Evolutionary conservation across 164 flowering plant species (phyloP).

Genomic region (Houttuynia cordata): DNA sequence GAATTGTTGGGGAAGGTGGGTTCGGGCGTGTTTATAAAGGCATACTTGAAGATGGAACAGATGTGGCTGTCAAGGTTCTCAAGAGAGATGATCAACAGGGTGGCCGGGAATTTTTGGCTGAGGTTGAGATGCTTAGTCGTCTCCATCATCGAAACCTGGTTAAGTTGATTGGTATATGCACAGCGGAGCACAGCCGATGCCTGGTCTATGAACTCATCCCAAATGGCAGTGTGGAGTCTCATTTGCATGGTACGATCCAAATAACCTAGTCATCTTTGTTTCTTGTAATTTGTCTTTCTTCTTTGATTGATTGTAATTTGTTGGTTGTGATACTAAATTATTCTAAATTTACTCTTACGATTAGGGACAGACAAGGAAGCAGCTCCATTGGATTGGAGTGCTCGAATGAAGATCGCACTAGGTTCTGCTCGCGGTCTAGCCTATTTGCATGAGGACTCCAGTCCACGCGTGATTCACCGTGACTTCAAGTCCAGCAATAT

Average conservation of each 20-base stretch:
- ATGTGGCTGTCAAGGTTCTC: conserved; percentile 77
- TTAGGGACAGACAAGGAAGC: conserved; percentile 63
- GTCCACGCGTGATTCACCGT: conserved; percentile 87
- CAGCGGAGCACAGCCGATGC: conserved; percentile 61
- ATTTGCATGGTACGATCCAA: conserved; percentile 55
- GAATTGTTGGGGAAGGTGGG: conserved; percentile 92
- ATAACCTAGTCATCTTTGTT: not conserved
- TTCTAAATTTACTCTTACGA: conserved; percentile 2
- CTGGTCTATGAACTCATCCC: conserved; percentile 86
- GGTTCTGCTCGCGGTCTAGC: conserved; percentile 97
- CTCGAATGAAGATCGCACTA: conserved; percentile 84
- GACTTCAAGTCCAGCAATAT: conserved; percentile 97
- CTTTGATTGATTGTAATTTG: not conserved
- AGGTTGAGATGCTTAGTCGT: conserved; percentile 96
- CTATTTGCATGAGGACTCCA: conserved; percentile 94
- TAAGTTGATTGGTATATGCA: conserved; percentile 88
- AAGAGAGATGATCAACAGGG: conserved; percentile 89
- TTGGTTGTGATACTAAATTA: conserved; percentile 1
- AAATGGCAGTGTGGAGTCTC: conserved; percentile 95
- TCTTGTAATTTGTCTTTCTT: not conserved
- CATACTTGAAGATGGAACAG: conserved; percentile 64
- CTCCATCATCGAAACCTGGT: conserved; percentile 93
- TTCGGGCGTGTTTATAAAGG: conserved; percentile 91
- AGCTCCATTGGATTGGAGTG: conserved; percentile 73
- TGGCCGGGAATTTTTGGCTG: conserved; percentile 84